These are phyloP conservation scores for Aurantiochytrium sp. DNA, from an alignment of 108 stramenopile genomes.

Conservation along the genomic window DNA sequence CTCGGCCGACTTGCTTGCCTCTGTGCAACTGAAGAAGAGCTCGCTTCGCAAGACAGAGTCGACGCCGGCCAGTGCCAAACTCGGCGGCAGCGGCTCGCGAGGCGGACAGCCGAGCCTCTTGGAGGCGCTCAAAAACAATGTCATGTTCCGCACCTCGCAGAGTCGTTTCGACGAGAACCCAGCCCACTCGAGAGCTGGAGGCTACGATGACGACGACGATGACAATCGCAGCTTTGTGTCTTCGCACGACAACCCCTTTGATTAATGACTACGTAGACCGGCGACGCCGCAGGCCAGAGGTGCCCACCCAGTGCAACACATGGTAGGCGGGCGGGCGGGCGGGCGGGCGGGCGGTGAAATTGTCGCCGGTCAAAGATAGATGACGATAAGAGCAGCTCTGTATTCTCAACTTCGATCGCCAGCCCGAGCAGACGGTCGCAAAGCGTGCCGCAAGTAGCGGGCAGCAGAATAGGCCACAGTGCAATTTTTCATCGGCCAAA, in stretches of 20 bases:
- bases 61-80: background rate
- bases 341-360: too few relatives aligned
- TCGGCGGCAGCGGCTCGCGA: background rate
- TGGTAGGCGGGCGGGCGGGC: too few relatives aligned
- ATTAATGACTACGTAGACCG: background rate
- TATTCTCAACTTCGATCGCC: too few relatives aligned
- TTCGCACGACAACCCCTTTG: background rate
- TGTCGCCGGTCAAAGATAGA: too few relatives aligned
- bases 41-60: background rate
- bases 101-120: background rate
- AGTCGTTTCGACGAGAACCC: background rate
- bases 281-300: too few relatives aligned
- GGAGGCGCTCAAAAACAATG: background rate
- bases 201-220: background rate
- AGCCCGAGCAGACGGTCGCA: too few relatives aligned
- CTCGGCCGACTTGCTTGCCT: background rate
- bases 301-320: too few relatives aligned
- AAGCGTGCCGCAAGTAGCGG: too few relatives aligned
- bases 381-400: too few relatives aligned
- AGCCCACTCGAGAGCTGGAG: background rate
- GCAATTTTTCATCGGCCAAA: too few relatives aligned
- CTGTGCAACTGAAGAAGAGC: background rate
- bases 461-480: too few relatives aligned
- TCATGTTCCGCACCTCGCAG: background rate
- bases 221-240: background rate